Percentiles rank a stretch among this genome's conserved stretches.
These are phyloP conservation scores for Aspergillus ellipticus DNA, from an alignment of 495 filamentous ascomycete genomes.

Conservation along the genomic window DNA sequence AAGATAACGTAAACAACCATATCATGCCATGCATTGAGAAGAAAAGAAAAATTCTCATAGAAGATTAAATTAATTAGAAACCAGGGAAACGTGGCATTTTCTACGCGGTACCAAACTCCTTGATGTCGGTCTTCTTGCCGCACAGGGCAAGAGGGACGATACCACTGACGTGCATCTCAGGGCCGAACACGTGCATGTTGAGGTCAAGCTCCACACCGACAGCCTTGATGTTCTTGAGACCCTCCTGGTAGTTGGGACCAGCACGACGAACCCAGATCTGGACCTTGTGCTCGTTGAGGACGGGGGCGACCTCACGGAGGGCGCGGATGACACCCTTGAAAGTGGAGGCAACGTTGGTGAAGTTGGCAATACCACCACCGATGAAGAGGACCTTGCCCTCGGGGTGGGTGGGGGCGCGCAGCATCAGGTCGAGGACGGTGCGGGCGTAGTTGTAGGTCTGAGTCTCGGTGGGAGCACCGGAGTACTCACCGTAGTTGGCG, in stretches of 20 bases:
- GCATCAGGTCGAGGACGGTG: conserved; percentile 96
- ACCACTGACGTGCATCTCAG: conserved; percentile 85
- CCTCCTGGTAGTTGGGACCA: conserved; percentile 99
- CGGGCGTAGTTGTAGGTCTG: conserved; percentile 98
- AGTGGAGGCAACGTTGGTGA: conserved; percentile 93
- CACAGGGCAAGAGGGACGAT: conserved; percentile 65
- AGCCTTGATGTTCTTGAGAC: conserved; percentile 98
- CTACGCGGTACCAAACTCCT: conserved; percentile 46
- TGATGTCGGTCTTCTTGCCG: conserved; percentile 55
- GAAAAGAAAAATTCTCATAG: conserved; percentile 32
- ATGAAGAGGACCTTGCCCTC: conserved; percentile 99
- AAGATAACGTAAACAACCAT: conserved; percentile 25
- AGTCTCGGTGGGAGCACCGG: conserved; percentile 93
- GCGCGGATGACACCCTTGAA: conserved; percentile 99
- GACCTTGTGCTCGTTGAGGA: conserved; percentile 92
- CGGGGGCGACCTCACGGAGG: conserved; percentile 81
- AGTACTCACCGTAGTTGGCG: conserved; percentile 99
- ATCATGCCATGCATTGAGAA: conserved; percentile 49
- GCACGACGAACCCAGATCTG: conserved; percentile 99
- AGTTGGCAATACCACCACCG: conserved; percentile 99
- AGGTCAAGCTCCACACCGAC: conserved; percentile 90
- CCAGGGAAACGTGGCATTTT: conserved; percentile 22
- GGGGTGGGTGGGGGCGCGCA: conserved; percentile 77
- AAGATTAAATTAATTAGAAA: conserved; percentile 31
- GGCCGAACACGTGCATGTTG: conserved; percentile 94